Evolutionary conservation across 805 yeast genomes (phyloP), one percentile per base, ranked within the genome.

Genomic region (Myxozyma vanderwaltii): DNA sequence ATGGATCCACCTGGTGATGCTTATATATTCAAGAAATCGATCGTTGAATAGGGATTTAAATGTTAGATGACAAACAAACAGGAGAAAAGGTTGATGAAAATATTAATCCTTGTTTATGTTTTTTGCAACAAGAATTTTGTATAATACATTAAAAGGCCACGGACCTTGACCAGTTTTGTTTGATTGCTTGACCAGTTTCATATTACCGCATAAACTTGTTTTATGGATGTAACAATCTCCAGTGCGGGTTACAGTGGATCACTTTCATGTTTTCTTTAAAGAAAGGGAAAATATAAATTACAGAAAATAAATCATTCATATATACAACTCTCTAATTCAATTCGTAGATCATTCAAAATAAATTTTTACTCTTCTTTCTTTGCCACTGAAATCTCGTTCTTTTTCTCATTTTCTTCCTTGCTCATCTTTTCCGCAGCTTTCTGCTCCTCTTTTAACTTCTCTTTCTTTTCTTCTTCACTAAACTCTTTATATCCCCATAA

Each of bases 1-100:
- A 70, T 83, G 67, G 70, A 71, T 0, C 72, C 72, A 1, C 54
- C 74, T 27, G 81, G 84, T 1, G 81, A 81, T 68, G 87, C 87
- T 2, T 69, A 72, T 41, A 63, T 79, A 8, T 19, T 62, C 29
- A 52, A 58, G 29, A 55, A 55, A 24, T 21, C 1, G 21, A 19
- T 61, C n/a, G n/a, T n/a, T n/a, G n/a, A n/a, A n/a, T n/a, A n/a
- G n/a, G n/a, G n/a, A n/a, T n/a, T n/a, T n/a, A n/a, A n/a, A n/a
- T n/a, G n/a, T n/a, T n/a, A n/a, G n/a, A n/a, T n/a, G n/a, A n/a
- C n/a, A n/a, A n/a, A n/a, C n/a, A n/a, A n/a, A n/a, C n/a, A n/a
- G n/a, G n/a, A n/a, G n/a, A n/a, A n/a, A n/a, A n/a, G n/a, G n/a
- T n/a, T n/a, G n/a, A n/a, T n/a, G n/a, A n/a, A n/a, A n/a, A n/a